phyloP scores from a whole-genome alignment of 108 stramenopile species.

The Conticribra weissflogii region DNA sequence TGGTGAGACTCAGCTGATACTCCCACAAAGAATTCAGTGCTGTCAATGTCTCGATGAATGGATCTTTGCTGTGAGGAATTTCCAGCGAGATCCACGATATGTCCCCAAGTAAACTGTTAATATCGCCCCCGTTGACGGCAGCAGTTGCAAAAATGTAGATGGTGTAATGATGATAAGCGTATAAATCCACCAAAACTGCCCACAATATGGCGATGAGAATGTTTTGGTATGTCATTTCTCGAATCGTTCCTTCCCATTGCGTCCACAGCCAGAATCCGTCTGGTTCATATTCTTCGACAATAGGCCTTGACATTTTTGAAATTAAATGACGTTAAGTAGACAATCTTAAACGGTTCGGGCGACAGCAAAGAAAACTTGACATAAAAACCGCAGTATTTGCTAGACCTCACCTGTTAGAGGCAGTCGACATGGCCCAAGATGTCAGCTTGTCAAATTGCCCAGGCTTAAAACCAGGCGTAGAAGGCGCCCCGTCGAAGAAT shows the following conservation, averaged over 20 bases:
- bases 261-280: constrained; percentile 62
- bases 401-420: constrained; percentile 28
- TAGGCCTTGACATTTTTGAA: constrained; percentile 19
- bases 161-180: constrained; percentile 43
- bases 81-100: constrained; percentile 41
- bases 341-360: neutral
- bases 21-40: constrained; percentile 62
- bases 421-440: constrained; percentile 17
- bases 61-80: constrained; percentile 51
- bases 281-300: constrained; percentile 60
- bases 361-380: neutral
- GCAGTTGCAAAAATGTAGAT: constrained; percentile 30
- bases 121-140: constrained; percentile 28
- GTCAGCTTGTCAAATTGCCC: constrained; percentile 33
- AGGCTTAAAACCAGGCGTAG: constrained; percentile 38
- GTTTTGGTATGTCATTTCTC: constrained; percentile 33
- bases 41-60: constrained; percentile 43
- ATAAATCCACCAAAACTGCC: constrained; percentile 36
- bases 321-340: neutral
- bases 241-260: constrained; percentile 58
- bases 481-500: constrained; percentile 30
- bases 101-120: constrained; percentile 4
- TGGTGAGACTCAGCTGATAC: constrained; percentile 57
- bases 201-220: constrained; percentile 18
- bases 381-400: too few relatives aligned